Conservation (phyloP, 2,329 filamentous ascomycete species). For the Fusarium compactum region DNA sequence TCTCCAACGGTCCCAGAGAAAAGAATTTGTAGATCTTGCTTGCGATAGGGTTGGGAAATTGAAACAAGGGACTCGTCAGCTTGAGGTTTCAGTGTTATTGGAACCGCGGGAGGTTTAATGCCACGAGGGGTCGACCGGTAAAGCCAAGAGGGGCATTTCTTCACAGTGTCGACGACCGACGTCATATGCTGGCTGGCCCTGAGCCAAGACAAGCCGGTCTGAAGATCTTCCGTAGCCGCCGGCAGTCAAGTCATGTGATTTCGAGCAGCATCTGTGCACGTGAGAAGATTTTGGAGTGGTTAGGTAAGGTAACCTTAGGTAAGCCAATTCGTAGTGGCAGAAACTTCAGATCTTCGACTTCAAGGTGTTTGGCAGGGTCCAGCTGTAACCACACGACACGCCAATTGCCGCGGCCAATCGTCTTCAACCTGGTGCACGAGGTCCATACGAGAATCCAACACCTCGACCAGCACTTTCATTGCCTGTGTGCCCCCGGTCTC, state of each 20-base stretch:
- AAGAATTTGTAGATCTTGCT: slow-evolving; percentile 36
- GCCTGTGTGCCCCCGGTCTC: not conserved
- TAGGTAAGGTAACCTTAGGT: slow-evolving; percentile 28
- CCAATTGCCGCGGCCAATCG: slow-evolving; percentile 45
- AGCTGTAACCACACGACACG: slow-evolving; percentile 35
- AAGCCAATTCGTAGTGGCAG: slow-evolving; percentile 31
- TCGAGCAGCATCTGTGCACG: rapidly evolving
- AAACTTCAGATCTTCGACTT: slow-evolving; percentile 46
- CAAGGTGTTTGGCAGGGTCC: slow-evolving; percentile 30
- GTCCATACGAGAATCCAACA: slow-evolving; percentile 8
- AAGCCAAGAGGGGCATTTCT: slow-evolving; percentile 39
- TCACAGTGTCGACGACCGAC: slow-evolving; percentile 15
- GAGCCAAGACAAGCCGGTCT: not conserved
- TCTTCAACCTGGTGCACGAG: slow-evolving; percentile 37
- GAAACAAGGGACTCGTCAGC: slow-evolving; percentile 48
- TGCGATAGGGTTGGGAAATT: slow-evolving; percentile 26
- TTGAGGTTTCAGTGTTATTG: slow-evolving; percentile 27
- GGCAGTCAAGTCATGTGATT: slow-evolving; percentile 21
- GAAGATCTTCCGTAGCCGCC: not conserved
- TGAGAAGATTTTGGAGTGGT: not conserved
- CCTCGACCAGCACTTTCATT: not conserved
- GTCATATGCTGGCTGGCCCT: slow-evolving; percentile 38
- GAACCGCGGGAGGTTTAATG: slow-evolving; percentile 26
- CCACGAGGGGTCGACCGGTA: slow-evolving; percentile 31
- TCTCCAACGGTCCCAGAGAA: slow-evolving; percentile 24